Conservation (phyloP, 176 grass and related monocot genomes). For the Ampelocalamus luodianensis region DNA sequence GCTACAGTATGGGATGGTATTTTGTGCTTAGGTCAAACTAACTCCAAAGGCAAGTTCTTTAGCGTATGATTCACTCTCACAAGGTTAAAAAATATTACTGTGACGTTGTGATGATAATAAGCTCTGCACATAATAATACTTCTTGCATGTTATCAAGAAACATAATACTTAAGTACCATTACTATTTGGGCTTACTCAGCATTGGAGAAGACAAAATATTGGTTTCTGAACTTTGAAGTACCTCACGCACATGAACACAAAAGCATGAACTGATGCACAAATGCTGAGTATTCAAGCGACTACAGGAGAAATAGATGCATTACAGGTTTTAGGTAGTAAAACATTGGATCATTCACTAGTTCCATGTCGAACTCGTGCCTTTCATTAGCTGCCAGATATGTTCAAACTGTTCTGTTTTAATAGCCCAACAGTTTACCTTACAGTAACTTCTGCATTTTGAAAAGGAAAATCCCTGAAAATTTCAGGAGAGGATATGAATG, state of each 20-base stretch:
- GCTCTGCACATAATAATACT: background rate
- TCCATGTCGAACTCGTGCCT: background rate
- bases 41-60: background rate
- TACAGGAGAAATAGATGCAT: background rate
- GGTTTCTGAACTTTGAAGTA: background rate
- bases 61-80: background rate
- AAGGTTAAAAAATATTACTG: background rate
- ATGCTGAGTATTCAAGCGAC: background rate
- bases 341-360: background rate
- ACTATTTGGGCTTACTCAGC: background rate
- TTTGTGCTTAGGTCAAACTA: conserved; percentile 14
- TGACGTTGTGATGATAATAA: conserved; percentile 6
- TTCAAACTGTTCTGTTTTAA: background rate
- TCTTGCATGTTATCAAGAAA: conserved; percentile 10
- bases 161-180: background rate
- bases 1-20: background rate
- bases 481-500: conserved; percentile 9
- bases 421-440: conserved; percentile 5
- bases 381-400: conserved; percentile 25
- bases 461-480: background rate
- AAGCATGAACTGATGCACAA: background rate
- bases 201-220: background rate
- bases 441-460: background rate
- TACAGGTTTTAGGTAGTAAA: background rate
- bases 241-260: background rate